phyloP scores from a whole-genome alignment of 169 alveolate species.

The Eimeria necatrix region DNA sequence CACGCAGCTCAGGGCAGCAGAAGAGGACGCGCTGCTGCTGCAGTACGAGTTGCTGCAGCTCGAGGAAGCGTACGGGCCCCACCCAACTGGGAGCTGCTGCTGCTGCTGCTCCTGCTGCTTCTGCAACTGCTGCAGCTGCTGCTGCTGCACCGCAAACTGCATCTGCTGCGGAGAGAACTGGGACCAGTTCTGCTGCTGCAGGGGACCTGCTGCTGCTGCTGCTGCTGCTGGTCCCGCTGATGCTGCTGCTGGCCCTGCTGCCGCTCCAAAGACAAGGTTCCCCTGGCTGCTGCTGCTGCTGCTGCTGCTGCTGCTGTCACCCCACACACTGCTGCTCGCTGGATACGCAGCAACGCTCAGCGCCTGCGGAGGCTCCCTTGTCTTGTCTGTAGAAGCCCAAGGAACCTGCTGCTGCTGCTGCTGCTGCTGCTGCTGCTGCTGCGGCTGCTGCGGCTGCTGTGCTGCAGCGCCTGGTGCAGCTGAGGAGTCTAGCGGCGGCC shows the following conservation, averaged over 20 bases:
- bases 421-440: slow-evolving; percentile 49
- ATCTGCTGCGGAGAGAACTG: slow-evolving; percentile 27
- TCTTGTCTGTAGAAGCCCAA: neutral
- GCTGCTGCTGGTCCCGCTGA: neutral
- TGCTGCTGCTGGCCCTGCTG: no score
- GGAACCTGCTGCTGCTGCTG: neutral
- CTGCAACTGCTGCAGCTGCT: neutral
- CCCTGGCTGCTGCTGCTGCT: neutral
- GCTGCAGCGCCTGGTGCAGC: slow-evolving; percentile 15
- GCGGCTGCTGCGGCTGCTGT: no score
- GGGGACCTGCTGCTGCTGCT: slow-evolving; percentile 19
- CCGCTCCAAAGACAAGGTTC: no score
- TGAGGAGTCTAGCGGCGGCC: neutral
- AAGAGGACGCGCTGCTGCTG: neutral
- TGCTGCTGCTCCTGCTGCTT: slow-evolving; percentile 12
- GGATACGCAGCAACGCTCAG: slow-evolving; percentile 24
- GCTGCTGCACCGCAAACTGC: neutral
- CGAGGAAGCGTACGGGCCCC: neutral
- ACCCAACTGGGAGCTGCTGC: neutral
- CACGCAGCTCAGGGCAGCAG: neutral
- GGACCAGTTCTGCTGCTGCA: slow-evolving; percentile 30
- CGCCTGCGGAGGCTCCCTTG: neutral
- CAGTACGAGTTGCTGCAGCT: neutral
- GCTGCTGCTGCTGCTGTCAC: slow-evolving; percentile 35
- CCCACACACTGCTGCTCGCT: slow-evolving; percentile 3